Evolutionary conservation across 805 yeast species (phyloP).

Genomic region (Metschnikowia bowlesiae): DNA sequence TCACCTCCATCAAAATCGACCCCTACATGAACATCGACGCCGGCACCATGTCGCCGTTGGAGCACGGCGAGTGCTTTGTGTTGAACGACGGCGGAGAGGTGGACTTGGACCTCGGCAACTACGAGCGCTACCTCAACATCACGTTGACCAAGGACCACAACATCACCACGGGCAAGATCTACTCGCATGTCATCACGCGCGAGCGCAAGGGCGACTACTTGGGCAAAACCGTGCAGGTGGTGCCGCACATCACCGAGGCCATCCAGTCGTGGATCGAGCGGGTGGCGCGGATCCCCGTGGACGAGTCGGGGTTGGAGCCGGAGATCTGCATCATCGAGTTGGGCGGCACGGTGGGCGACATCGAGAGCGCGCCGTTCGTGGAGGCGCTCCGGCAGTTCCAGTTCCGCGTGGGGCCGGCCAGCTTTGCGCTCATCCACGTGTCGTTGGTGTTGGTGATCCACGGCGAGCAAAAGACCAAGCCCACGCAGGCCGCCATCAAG

Average conservation of each 20-base stretch:
- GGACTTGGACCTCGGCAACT: slow-evolving; percentile 95
- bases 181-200: slow-evolving; percentile 86
- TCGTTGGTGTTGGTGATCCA: slow-evolving; percentile 96
- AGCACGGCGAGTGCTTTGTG: slow-evolving; percentile 98
- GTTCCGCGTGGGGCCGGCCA: slow-evolving; percentile 91
- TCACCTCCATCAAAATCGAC: slow-evolving; percentile 96
- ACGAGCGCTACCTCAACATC: slow-evolving; percentile 92
- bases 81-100: slow-evolving; percentile 99
- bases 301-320: slow-evolving; percentile 80
- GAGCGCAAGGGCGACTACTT: slow-evolving; percentile 96
- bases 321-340: slow-evolving; percentile 95
- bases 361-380: slow-evolving; percentile 97
- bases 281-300: slow-evolving; percentile 89
- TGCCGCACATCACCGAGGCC: slow-evolving; percentile 95
- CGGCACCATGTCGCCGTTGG: slow-evolving; percentile 98
- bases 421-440: slow-evolving; percentile 93
- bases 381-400: slow-evolving; percentile 99
- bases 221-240: slow-evolving; percentile 99
- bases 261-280: slow-evolving; percentile 98
- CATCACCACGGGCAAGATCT: slow-evolving; percentile 97
- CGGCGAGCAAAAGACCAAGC: slow-evolving; percentile 98
- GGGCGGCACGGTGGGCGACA: slow-evolving; percentile 99
- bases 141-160: slow-evolving; percentile 92
- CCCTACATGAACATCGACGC: slow-evolving; percentile 99
- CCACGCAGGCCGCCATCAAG: slow-evolving; percentile 98